Percentiles rank a stretch among this genome's conserved stretches.
These are phyloP conservation scores for Crithidia brevicula DNA, from an alignment of 208 protist species.

Conservation along the genomic window DNA sequence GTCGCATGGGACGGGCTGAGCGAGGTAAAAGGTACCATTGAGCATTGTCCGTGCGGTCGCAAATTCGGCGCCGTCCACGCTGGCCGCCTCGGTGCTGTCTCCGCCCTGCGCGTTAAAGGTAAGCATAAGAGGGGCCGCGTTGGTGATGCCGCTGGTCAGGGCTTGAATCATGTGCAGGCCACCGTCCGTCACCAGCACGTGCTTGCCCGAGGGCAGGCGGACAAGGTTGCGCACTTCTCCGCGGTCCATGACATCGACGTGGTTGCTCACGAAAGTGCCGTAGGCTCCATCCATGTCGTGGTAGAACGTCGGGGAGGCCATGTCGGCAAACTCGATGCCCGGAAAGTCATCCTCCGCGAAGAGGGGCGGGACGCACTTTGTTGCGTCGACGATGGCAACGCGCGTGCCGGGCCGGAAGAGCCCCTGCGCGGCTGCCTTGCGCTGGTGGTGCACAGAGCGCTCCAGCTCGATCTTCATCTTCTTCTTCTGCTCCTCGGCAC, in stretches of 20 bases:
- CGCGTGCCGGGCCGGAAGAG: constrained; percentile 72
- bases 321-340: constrained; percentile 76
- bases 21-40: constrained; percentile 63
- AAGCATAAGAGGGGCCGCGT: constrained; percentile 25
- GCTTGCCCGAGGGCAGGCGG: constrained; percentile 69
- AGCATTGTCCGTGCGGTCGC: constrained; percentile 49
- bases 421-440: constrained; percentile 82
- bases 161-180: constrained; percentile 82
- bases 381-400: constrained; percentile 79
- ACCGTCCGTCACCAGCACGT: constrained; percentile 87
- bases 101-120: constrained; percentile 15
- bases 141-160: constrained; percentile 52
- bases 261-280: constrained; percentile 83
- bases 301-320: constrained; percentile 55
- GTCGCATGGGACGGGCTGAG: constrained; percentile 59
- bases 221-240: constrained; percentile 87
- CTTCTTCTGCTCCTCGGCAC: constrained; percentile 69
- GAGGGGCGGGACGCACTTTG: constrained; percentile 76
- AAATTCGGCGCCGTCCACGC: constrained; percentile 44
- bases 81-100: constrained; percentile 11
- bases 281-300: constrained; percentile 70
- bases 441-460: constrained; percentile 74
- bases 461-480: constrained; percentile 72
- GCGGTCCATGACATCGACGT: constrained; percentile 87
- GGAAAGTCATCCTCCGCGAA: constrained; percentile 84